Evolutionary conservation across 2,329 filamentous ascomycete genomes (phyloP), one percentile per base, ranked within the genome.

Genomic region (Laburnicola sp.): DNA sequence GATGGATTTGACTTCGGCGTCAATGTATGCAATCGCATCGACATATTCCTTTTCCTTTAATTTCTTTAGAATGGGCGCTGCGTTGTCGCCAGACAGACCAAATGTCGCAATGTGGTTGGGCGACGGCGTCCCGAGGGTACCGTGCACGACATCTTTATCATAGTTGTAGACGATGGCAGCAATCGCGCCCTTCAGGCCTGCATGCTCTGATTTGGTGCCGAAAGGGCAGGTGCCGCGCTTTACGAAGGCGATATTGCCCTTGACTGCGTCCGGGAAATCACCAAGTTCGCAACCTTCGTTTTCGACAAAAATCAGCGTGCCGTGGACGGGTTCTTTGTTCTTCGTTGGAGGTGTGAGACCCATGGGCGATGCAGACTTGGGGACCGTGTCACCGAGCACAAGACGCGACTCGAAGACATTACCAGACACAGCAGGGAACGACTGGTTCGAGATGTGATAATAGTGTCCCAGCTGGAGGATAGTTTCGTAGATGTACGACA

Each of bases 141-240:
- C 90, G 44, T 82, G 59, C 3, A 71, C 78, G 0, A 74, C 70
- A 1, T 84, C 87, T 2, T 81, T 76, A 3, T 86, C 84, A 60
- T 86, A 87, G 76, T 93, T 92, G 75, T 89, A 93, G 34, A 94
- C 79, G 11, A 94, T 74, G 1, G 86, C 87, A 2, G 86, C 89
- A 7, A 84, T 71, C 6, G 90, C 90, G 22, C 89, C 88, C 2
- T 87, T 87, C 48, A 78, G 80, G 41, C 86, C 87, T 6, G 90
- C 88, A 21, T 82, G 76, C 49, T 80, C 80, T 0, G 87, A 87
- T 75, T 95, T 94, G 53, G 79, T 76, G 11, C 86, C 87, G 62
- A 94, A 94, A 3, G 83, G 62, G 65, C 89, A 94, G 1, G 76
- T 79, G 49, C 90, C 90, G 49, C 90, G 85, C 43, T 80, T 78